Percentiles rank a stretch among this genome's conserved stretches.
Evolutionary conservation across 495 filamentous ascomycete species (phyloP).

Genomic region (Neurospora sp.): DNA sequence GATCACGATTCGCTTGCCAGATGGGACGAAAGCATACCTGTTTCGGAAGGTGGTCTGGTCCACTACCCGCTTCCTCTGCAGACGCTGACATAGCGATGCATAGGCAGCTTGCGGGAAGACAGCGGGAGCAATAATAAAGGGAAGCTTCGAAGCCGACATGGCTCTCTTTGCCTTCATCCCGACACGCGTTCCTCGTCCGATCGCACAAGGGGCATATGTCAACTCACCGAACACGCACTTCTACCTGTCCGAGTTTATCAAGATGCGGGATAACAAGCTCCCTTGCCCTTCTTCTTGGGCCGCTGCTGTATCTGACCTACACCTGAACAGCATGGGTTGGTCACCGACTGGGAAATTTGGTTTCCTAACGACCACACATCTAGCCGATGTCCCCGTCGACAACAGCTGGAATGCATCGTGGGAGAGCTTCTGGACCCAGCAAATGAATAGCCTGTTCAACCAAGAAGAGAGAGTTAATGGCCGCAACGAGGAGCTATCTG

Average conservation of each 20-base stretch:
- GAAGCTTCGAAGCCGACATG: neutral
- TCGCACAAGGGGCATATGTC: conserved; percentile 12
- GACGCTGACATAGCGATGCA: neutral
- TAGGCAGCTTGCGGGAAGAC: neutral
- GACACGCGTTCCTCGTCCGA: conserved; percentile 13
- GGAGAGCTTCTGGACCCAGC: conserved; percentile 30
- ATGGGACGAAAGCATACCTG: neutral
- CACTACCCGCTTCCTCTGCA: neutral
- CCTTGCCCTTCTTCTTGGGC: neutral
- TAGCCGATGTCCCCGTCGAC: conserved; percentile 1
- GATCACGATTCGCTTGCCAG: neutral
- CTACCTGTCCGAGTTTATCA: neutral
- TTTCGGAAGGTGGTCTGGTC: neutral
- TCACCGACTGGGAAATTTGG: neutral
- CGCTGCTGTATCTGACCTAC: neutral
- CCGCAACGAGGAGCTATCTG: neutral
- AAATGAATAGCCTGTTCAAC: conserved; percentile 13
- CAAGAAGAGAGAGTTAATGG: conserved; percentile 5
- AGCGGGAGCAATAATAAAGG: neutral
- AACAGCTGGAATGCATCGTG: conserved; percentile 19
- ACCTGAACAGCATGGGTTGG: conserved; percentile 3
- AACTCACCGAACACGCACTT: neutral
- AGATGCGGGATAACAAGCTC: neutral
- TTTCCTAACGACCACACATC: conserved; percentile 25
- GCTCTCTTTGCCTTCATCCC: conserved; percentile 6